Evolutionary conservation across 1,284 basidiomycete species (phyloP), one percentile per base, ranked within the genome.

Genomic region (Stygiomarasmius scandens): DNA sequence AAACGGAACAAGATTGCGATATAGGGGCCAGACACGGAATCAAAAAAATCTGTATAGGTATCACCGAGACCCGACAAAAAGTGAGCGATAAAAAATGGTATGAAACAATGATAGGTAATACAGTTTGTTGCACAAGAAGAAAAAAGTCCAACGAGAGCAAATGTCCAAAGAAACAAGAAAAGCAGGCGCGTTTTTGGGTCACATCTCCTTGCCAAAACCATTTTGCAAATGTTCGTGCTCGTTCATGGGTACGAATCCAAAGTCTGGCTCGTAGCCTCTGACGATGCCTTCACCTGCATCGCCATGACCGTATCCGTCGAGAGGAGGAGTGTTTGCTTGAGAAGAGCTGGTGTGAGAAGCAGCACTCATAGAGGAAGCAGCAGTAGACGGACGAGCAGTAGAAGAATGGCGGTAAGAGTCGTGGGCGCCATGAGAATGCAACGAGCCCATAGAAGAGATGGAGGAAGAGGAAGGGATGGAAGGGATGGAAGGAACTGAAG

Each of bases 291-390:
- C 52, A 25, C n/a, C 24, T 8, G 45, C 32, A 20, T 49, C 52
- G 27, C 52, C 51, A 6, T 60, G 67, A 68, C 67, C 75, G 65
- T 69, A 73, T 8, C 83, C 83, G 49, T 81, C 79, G 53, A 84
- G 83, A 57, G 90, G 90, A n/a, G 90, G 90, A 38, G 89, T 92
- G 66, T 88, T 87, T 49, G 90, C 89, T 71, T 90, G 87, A 52
- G 87, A 83, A 45, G 87, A 89, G 55, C 87, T 89, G 9, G 84
- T 81, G 60, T 87, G 86, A 43, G 85, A 87, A 16, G 86, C 86
- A 22, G 84, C 86, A 9, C 55, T 57, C 47, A 59, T 59, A 12
- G 57, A 56, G 16, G 55, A 58, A 27, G 61, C 46, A 16, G 51
- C 32, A 27, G 61, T 62, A 1, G 47, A 45, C 8, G 61, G 61